Evolutionary conservation across 495 filamentous ascomycete species (phyloP).

Genomic region (Coniosporium apollinis): DNA sequence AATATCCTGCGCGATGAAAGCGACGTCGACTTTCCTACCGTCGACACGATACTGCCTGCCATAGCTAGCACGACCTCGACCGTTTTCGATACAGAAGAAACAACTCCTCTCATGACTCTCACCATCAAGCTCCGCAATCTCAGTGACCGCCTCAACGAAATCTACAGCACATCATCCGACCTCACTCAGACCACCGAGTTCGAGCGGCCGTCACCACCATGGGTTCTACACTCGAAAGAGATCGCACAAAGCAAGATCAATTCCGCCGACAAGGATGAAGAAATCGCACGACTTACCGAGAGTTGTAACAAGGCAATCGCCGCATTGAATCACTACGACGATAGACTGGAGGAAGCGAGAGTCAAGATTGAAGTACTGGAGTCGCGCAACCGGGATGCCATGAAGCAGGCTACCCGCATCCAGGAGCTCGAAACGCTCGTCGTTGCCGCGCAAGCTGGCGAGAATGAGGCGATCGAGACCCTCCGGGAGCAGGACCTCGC

Average conservation of each 20-base stretch:
- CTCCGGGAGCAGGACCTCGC: conserved; percentile 21
- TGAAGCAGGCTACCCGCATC: conserved; percentile 48
- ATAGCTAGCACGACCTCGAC: conserved; percentile 39
- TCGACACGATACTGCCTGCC: conserved; percentile 43
- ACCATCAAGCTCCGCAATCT: conserved; percentile 45
- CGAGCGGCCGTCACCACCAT: conserved; percentile 56
- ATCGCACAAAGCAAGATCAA: conserved; percentile 60
- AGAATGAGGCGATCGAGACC: conserved; percentile 32
- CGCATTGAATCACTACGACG: conserved; percentile 46
- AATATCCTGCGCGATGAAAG: conserved; percentile 54
- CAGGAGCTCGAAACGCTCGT: conserved; percentile 46
- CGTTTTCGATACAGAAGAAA: conserved; percentile 30
- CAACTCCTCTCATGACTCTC: conserved; percentile 51
- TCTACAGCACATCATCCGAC: conserved; percentile 55
- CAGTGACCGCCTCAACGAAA: conserved; percentile 49
- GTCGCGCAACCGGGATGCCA: conserved; percentile 57
- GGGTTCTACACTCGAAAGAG: conserved; percentile 66
- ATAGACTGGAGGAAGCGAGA: conserved; percentile 51
- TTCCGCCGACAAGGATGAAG: conserved; percentile 57
- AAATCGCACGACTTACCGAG: conserved; percentile 40
- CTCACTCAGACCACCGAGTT: conserved; percentile 73
- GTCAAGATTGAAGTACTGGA: conserved; percentile 91
- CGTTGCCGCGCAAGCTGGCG: conserved; percentile 34
- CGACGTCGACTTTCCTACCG: conserved; percentile 46
- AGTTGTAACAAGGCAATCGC: conserved; percentile 48